Percentiles rank a stretch among this genome's conserved stretches.
Evolutionary conservation across 1,139 yeast species (phyloP).

Genomic region (Nadsonia commutata): DNA sequence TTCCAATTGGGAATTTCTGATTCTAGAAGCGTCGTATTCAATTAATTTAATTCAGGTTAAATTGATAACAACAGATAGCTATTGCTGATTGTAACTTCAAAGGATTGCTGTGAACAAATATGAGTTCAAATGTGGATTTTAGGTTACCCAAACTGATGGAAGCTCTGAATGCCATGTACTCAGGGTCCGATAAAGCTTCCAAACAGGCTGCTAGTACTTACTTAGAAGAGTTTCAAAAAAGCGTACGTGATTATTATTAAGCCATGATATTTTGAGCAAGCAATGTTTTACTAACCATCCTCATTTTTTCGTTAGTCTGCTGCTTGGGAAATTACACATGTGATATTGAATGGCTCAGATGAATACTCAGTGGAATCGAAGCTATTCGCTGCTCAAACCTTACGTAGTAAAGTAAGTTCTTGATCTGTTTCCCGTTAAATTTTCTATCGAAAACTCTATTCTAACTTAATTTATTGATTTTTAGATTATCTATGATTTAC

Average conservation of each 20-base stretch:
- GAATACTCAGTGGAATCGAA: conserved; percentile 29
- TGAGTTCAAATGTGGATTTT: neutral
- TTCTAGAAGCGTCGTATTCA: too few relatives aligned
- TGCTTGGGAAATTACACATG: conserved; percentile 27
- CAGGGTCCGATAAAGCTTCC: conserved; percentile 34
- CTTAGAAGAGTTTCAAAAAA: conserved; percentile 72
- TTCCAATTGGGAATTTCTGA: too few relatives aligned
- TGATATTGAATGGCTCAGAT: conserved; percentile 16
- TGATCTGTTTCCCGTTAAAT: neutral
- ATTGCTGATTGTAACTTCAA: too few relatives aligned
- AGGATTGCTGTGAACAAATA: too few relatives aligned
- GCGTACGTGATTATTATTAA: conserved; percentile 20
- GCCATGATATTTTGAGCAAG: too few relatives aligned
- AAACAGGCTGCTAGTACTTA: conserved; percentile 51
- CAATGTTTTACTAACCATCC: neutral
- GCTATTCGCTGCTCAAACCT: conserved; percentile 81
- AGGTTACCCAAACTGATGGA: conserved; percentile 15
- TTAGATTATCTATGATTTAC: conserved; percentile 59
- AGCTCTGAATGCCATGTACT: conserved; percentile 52
- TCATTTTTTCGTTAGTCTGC: conserved; percentile 15
- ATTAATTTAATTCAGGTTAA: too few relatives aligned
- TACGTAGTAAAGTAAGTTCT: conserved; percentile 34
- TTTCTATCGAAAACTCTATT: neutral
- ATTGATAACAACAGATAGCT: too few relatives aligned
- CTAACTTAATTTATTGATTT: neutral